A percentile compares a stretch with the other conserved stretches of the same genome.
phyloP scores from a whole-genome alignment of 129 eudicot species.

The Solidago caesia region DNA sequence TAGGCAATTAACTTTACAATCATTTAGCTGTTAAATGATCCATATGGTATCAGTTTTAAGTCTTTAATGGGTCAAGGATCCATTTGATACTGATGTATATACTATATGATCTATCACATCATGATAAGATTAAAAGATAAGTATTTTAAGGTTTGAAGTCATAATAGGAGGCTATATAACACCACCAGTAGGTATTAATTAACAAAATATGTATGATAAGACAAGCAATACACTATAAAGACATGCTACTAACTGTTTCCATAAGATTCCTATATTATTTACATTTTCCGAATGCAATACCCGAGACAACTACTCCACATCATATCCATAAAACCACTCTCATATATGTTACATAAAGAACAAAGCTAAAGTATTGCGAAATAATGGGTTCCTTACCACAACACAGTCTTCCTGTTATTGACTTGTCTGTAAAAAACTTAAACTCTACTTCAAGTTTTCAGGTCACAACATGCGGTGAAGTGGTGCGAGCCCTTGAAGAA shows the following conservation, averaged over 20 bases:
- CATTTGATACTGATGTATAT: slow-evolving; percentile 12
- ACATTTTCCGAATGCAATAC: background rate
- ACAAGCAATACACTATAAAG: background rate
- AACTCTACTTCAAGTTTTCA: slow-evolving; percentile 30
- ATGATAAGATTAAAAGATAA: background rate
- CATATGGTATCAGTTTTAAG: slow-evolving; percentile 14
- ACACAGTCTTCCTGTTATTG: slow-evolving; percentile 42
- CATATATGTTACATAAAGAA: background rate
- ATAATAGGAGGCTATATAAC: background rate
- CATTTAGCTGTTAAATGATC: slow-evolving; percentile 6
- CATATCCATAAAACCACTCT: no score
- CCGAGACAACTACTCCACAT: background rate
- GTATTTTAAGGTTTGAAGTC: slow-evolving; percentile 4
- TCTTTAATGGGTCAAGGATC: background rate
- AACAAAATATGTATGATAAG: background rate
- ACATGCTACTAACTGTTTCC: background rate
- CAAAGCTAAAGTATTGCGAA: background rate
- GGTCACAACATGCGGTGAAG: slow-evolving; percentile 30
- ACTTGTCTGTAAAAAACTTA: slow-evolving; percentile 26
- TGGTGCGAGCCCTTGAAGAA: slow-evolving; percentile 45
- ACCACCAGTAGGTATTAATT: background rate
- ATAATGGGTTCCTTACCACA: slow-evolving; percentile 34
- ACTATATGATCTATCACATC: background rate
- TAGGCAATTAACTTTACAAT: slow-evolving; percentile 11
- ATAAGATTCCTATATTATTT: background rate